Evolutionary conservation across 306 rosid species (phyloP), one percentile per base, ranked within the genome.

Genomic region (Trifolium fragiferum): DNA sequence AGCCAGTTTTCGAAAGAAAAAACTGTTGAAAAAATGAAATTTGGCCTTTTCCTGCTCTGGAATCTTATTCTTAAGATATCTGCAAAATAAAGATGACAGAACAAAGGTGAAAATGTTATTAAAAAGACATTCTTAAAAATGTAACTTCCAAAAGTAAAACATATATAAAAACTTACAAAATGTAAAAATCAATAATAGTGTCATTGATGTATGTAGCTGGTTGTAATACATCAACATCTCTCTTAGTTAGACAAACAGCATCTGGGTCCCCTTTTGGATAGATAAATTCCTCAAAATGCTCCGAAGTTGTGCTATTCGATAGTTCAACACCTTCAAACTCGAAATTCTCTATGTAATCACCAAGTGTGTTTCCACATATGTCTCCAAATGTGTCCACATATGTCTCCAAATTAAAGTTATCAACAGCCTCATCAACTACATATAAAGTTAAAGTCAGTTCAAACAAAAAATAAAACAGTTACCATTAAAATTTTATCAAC

Each of bases 261-360:
- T 91, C 97, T 5, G 86, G 73, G 61, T 89, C 93, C 66, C 93
- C 96, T 85, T 87, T 88, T 9, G 96, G 97, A 80, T 91, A 91
- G 76, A 87, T 43, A 60, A 91, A 80, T 58, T 88, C 88, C 66
- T 83, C 90, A 74, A 91, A 91, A 43, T 0, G 47, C 46, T 35
- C 40, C 40, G 2, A 33, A 33, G 7, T 5, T 7, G 38, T 33
- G 8, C 7, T 7, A 4, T 33, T 33, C 5, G 38, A 33, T 33
- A 33, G 8, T 33, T 33, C 5, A 1, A 5, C 40, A 35, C 9
- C 40, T 35, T 35, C 40, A 6, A 35, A 35, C 1, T 35, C 40
- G 7, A 1, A 35, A 35, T 35, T 35, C 9, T 35, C 1, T 35
- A 1, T 35, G 40, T 7, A 35, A 35, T 35, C 40, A 35, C 5